Base-by-base conservation (phyloP, 768 basidiomycete genomes). In the Boletus rubropictus region DNA sequence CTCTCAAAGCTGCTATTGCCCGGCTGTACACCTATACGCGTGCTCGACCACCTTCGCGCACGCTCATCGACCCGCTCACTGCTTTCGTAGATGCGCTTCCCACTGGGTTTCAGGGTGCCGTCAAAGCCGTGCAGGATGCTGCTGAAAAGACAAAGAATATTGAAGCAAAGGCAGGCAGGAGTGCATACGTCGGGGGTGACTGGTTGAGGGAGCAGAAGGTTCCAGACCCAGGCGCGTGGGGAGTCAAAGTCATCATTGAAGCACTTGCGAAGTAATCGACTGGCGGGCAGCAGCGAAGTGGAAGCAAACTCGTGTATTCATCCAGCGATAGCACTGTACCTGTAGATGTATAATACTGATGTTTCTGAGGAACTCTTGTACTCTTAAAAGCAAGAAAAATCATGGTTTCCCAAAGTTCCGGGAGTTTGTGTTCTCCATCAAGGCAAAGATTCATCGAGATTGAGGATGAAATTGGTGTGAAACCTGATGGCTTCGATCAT, bases 201-300 rank as follows among this genome's bases (percentile, higher is more conserved):
- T 69, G 79, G 54, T 69, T 94, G 45, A 79, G 70, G 61, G 67
- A 74, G 45, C 73, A 84, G 63, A 73, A 69, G 32, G 74, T 89
- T 18, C 69, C 90, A 2, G 92, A 97, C 68, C 91, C 92, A 0
- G 93, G 93, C 31, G 93, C 93, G 25, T 91, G 90, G 88, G 91
- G 90, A 37, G 80, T 95, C 46, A 86, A 84, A 59, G 74, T 76
- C 8, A 78, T 90, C 47, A 56, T 91, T 48, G 79, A 86, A 61
- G 79, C 72, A 33, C 65, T 87, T 35, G 48, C 48, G 17, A 40
- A 40, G 31, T 58, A 33, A 25, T 24, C 7, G n/a, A 44, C 44
- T 8, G 24, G 5, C 9, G 18, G 7, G 18, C 5, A 41, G 15
- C 2, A 27, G 7, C 27, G 5, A 28, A 14, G 39, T 8, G 18